A percentile compares a stretch with the other conserved stretches of the same genome.
These are phyloP conservation scores for Botryotinia globosa DNA, from an alignment of 2,329 filamentous ascomycete genomes.

Conservation along the genomic window DNA sequence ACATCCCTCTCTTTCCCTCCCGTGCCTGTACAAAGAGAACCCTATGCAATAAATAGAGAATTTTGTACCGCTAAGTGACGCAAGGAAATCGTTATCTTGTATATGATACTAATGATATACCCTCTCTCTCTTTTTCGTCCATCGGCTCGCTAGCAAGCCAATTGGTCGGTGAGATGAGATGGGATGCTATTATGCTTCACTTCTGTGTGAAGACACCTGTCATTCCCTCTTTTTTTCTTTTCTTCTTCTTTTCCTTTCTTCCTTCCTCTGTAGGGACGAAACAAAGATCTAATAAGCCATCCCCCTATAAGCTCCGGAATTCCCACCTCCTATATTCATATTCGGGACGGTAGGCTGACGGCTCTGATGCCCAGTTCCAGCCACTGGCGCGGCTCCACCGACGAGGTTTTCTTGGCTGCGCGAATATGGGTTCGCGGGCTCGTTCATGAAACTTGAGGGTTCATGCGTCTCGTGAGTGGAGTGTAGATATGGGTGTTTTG, in stretches of 20 bases:
- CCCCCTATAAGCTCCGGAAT: conserved; percentile 30
- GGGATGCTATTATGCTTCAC: conserved; percentile 1
- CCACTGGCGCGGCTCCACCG: conserved; percentile 11
- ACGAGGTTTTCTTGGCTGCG: conserved; percentile 18
- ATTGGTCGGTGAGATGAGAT: neutral
- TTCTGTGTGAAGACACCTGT: neutral
- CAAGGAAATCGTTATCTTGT: conserved; percentile 17
- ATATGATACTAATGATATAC: neutral
- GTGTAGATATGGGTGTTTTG: conserved; percentile 30
- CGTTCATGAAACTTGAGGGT: conserved; percentile 29
- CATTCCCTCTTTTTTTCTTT: neutral
- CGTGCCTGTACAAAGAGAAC: conserved; percentile 4
- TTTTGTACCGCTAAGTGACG: conserved; percentile 13
- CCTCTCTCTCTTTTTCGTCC: neutral
- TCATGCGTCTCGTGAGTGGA: conserved; percentile 22
- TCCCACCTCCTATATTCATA: conserved; percentile 5
- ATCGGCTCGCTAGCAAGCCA: conserved; percentile 5
- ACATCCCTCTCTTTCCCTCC: neutral
- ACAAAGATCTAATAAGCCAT: conserved; percentile 30
- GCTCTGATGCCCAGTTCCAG: neutral
- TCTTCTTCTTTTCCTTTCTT: neutral
- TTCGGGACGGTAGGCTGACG: conserved; percentile 15
- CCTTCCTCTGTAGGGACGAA: too few relatives aligned
- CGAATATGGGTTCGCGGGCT: conserved; percentile 35
- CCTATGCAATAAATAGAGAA: neutral